Percentiles rank a stretch among this genome's conserved stretches.
Evolutionary conservation across 495 filamentous ascomycete genomes (phyloP).

Genomic region (Recurvomyces mirabilis): DNA sequence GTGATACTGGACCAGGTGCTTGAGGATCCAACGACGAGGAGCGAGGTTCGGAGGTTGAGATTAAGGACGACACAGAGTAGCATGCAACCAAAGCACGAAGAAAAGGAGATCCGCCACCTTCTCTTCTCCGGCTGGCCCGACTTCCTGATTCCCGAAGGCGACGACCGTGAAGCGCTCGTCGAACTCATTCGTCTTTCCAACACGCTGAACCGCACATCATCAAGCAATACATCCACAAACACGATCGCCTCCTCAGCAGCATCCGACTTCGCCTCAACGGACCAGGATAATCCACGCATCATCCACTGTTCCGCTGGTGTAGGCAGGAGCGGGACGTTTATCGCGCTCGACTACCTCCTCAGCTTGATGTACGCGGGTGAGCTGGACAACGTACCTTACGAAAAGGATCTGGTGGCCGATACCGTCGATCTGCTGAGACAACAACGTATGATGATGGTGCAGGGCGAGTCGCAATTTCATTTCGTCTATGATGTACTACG

Average conservation of each 20-base stretch:
- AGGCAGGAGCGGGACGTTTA: conserved; percentile 87
- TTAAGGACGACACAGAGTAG: neutral
- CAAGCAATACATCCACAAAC: conserved; percentile 7
- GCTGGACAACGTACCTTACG: conserved; percentile 36
- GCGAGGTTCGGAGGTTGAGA: conserved; percentile 14
- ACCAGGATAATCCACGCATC: conserved; percentile 59
- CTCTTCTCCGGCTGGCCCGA: conserved; percentile 92
- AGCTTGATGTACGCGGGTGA: conserved; percentile 67
- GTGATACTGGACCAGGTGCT: conserved; percentile 41
- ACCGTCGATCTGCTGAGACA: conserved; percentile 72
- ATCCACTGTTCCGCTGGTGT: conserved; percentile 94
- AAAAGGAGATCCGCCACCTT: conserved; percentile 72
- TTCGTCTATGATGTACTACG: conserved; percentile 85
- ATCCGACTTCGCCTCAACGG: no score
- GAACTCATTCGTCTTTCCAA: conserved; percentile 65
- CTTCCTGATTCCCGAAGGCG: conserved; percentile 72
- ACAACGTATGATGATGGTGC: conserved; percentile 94
- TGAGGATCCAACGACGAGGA: conserved; percentile 2
- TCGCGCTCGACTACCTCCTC: conserved; percentile 82
- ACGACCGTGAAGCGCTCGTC: conserved; percentile 67
- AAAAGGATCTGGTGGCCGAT: conserved; percentile 47
- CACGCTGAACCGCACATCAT: conserved; percentile 47
- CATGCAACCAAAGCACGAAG: neutral
- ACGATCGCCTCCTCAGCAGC: neutral
- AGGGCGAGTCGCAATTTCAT: conserved; percentile 70